Evolutionary conservation across 768 basidiomycete genomes (phyloP).

Genomic region (Rhizopogon vinicolor): DNA sequence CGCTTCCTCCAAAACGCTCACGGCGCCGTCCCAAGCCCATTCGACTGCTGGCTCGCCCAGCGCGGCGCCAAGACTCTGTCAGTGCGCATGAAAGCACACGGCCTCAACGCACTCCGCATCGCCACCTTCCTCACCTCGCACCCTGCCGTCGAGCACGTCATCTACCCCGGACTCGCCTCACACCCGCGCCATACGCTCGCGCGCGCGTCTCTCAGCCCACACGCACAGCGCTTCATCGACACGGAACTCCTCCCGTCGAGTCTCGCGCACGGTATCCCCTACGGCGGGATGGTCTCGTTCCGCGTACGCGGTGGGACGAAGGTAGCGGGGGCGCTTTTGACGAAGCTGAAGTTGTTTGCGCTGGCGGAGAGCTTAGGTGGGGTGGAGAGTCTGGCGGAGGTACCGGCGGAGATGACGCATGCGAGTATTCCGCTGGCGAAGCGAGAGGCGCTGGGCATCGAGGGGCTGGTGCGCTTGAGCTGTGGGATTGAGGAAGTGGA

Average conservation of each 20-base stretch:
- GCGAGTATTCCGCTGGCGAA: slow-evolving; percentile 67
- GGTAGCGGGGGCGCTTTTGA: slow-evolving; percentile 66
- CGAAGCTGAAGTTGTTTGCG: slow-evolving; percentile 59
- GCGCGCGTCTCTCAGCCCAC: slow-evolving; percentile 55
- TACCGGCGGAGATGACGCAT: slow-evolving; percentile 89
- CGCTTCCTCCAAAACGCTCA: slow-evolving; percentile 89
- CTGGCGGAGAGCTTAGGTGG: slow-evolving; percentile 90
- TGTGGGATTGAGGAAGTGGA: slow-evolving; percentile 88
- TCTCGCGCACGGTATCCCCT: slow-evolving; percentile 39
- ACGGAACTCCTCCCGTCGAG: slow-evolving; percentile 24
- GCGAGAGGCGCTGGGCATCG: slow-evolving; percentile 69
- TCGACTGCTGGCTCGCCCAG: slow-evolving; percentile 88
- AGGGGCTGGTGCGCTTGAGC: slow-evolving; percentile 71
- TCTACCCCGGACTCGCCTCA: slow-evolving; percentile 77
- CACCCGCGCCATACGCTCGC: slow-evolving; percentile 68
- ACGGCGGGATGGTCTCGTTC: slow-evolving; percentile 86
- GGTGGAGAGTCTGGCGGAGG: slow-evolving; percentile 86
- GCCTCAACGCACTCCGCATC: slow-evolving; percentile 73
- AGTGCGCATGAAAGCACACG: slow-evolving; percentile 84
- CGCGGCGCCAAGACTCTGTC: slow-evolving; percentile 90
- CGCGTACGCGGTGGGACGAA: slow-evolving; percentile 46
- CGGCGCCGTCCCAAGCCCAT: slow-evolving; percentile 79
- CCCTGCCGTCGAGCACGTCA: slow-evolving; percentile 69
- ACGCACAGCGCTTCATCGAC: slow-evolving; percentile 64
- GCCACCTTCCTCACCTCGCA: slow-evolving; percentile 54